These are phyloP conservation scores for Omphalotus olearius DNA, from an alignment of 1,284 basidiomycete genomes.

Conservation along the genomic window DNA sequence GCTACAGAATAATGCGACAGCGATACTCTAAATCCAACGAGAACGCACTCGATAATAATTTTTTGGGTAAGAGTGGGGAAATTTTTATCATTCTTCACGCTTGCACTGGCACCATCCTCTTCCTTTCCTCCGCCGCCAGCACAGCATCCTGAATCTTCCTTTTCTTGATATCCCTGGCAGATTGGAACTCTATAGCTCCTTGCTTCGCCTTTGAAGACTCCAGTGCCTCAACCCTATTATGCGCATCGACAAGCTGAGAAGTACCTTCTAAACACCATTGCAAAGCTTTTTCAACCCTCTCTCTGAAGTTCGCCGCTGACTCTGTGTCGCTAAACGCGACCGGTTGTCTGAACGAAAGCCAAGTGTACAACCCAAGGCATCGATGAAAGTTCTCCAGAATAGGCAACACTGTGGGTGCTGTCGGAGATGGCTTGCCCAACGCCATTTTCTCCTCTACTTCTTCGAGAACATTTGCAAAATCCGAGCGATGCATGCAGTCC, in stretches of 20 bases:
- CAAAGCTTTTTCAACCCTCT: slow-evolving; percentile 65
- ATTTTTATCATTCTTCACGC: neutral
- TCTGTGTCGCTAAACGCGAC: slow-evolving; percentile 66
- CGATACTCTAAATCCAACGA: too few relatives aligned
- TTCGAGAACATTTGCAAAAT: slow-evolving; percentile 40
- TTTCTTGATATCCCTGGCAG: neutral
- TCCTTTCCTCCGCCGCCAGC: neutral
- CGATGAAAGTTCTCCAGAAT: slow-evolving; percentile 79
- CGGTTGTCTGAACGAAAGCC: slow-evolving; percentile 80
- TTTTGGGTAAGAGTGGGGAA: too few relatives aligned
- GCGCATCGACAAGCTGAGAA: slow-evolving; percentile 18
- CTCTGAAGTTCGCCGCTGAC: slow-evolving; percentile 53
- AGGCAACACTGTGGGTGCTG: slow-evolving; percentile 22
- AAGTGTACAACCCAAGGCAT: slow-evolving; percentile 80
- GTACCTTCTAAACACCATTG: slow-evolving; percentile 56
- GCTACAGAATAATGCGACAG: too few relatives aligned
- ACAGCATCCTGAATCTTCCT: slow-evolving; percentile 1
- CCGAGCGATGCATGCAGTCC: slow-evolving; percentile 27
- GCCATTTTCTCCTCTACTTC: slow-evolving; percentile 35
- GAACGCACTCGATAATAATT: too few relatives aligned
- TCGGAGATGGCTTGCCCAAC: slow-evolving; percentile 9
- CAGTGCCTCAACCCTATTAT: neutral
- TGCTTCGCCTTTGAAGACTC: neutral
- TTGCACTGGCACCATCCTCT: neutral
- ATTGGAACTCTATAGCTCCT: neutral